Conservation (phyloP, 352 stramenopile genomes). For the Phytophthora syringae region DNA sequence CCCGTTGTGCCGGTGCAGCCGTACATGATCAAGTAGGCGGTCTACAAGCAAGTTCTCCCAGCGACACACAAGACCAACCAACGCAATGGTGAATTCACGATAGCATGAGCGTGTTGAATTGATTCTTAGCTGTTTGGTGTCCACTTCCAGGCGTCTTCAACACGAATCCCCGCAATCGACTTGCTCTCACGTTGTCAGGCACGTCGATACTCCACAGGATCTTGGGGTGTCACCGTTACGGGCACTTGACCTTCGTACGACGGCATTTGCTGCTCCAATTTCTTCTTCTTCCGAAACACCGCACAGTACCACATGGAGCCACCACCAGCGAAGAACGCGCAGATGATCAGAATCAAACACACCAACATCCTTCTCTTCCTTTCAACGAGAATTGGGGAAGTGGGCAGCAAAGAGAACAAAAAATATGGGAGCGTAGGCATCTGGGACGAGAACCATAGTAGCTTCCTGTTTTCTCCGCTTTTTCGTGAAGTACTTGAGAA, state of each 20-base stretch:
- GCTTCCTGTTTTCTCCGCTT: no score
- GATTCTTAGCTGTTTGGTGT: background rate
- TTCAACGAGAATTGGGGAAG: constrained; percentile 1
- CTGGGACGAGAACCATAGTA: constrained; percentile 10
- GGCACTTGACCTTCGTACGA: constrained; percentile 32
- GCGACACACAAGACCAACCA: background rate
- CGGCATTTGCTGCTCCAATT: constrained; percentile 18
- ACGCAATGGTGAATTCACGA: background rate
- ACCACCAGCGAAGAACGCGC: constrained; percentile 32
- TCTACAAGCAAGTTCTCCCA: background rate
- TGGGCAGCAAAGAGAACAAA: background rate
- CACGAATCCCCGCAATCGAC: background rate
- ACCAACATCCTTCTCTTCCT: constrained; percentile 20
- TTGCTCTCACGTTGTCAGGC: constrained; percentile 18
- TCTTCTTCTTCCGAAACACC: constrained; percentile 28
- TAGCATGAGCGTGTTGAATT: background rate
- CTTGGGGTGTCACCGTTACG: constrained; percentile 27
- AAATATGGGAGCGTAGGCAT: no score
- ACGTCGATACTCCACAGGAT: constrained; percentile 26
- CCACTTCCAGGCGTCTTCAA: background rate
- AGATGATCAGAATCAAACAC: constrained; percentile 30
- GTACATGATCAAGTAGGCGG: constrained; percentile 40
- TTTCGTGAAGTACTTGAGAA: no score
- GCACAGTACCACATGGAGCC: constrained; percentile 32
- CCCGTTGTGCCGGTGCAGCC: constrained; percentile 45